phyloP scores from a whole-genome alignment of 2,329 filamentous ascomycete species.

The Trichoderma sp. region DNA sequence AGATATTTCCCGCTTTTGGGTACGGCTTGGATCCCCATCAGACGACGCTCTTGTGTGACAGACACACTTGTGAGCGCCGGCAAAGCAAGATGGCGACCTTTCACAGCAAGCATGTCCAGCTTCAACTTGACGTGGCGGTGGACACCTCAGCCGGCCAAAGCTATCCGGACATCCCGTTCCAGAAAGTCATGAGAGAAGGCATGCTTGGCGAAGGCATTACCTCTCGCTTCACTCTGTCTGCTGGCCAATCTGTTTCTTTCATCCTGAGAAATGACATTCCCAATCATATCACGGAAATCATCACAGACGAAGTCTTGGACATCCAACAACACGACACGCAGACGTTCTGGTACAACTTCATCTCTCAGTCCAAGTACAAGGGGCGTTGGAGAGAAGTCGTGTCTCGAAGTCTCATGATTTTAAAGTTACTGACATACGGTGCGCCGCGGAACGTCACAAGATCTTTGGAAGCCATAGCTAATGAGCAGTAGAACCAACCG shows the following conservation, averaged over 20 bases:
- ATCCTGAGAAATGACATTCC: constrained; percentile 65
- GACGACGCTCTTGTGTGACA: constrained; percentile 55
- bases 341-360: constrained; percentile 73
- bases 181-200: constrained; percentile 53
- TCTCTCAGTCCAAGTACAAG: constrained; percentile 68
- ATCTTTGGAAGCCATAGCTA: neutral
- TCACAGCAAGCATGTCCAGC: constrained; percentile 57
- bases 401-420: constrained; percentile 68
- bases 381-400: constrained; percentile 75
- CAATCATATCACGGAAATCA: constrained; percentile 58
- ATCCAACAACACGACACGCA: constrained; percentile 69
- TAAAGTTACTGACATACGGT: constrained; percentile 73
- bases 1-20: constrained; percentile 72
- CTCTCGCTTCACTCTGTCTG: constrained; percentile 60
- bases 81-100: constrained; percentile 66
- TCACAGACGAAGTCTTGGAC: constrained; percentile 62
- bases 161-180: constrained; percentile 59
- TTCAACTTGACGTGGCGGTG: constrained; percentile 69
- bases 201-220: constrained; percentile 65
- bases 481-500: constrained; percentile 62
- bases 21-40: constrained; percentile 67
- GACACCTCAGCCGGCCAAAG: constrained; percentile 53
- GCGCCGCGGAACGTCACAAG: neutral
- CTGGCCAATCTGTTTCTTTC: constrained; percentile 71
- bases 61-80: constrained; percentile 43